A percentile compares a stretch with the other conserved stretches of the same genome.
Evolutionary conservation across 306 rosid genomes (phyloP).

Genomic region (Dalbergia cultrata): DNA sequence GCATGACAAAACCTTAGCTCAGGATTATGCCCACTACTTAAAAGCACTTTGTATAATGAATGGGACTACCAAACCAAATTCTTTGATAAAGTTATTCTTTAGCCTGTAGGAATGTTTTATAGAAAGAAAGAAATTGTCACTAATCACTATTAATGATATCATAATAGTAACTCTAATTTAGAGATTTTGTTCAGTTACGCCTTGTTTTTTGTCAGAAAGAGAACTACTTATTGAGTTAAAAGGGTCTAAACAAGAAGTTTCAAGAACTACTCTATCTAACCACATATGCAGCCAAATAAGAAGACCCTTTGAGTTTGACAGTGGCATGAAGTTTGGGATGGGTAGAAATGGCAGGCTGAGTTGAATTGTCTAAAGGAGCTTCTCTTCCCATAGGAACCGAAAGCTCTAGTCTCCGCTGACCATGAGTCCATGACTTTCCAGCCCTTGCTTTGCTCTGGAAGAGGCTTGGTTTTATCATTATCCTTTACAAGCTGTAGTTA

Average conservation of each 20-base stretch:
- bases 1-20: conserved; percentile 56
- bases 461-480: no score
- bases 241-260: no score
- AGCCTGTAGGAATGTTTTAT: conserved; percentile 38
- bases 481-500: no score
- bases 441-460: no score
- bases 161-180: not conserved
- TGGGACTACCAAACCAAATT: conserved; percentile 40
- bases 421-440: no score
- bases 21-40: conserved; percentile 4
- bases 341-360: not conserved
- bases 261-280: no score
- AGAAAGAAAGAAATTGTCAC: not conserved
- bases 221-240: not conserved
- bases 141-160: no score
- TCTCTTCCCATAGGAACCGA: no score
- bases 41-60: conserved; percentile 4
- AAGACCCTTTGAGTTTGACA: not conserved
- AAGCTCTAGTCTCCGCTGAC: no score
- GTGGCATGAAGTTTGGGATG: not conserved
- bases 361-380: not conserved
- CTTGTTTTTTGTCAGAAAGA: not conserved
- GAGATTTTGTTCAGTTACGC: not conserved
- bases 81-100: conserved; percentile 47
- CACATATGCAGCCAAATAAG: not conserved